Base-by-base conservation (phyloP, 441 rosid genomes). In the Eruca vesicaria region DNA sequence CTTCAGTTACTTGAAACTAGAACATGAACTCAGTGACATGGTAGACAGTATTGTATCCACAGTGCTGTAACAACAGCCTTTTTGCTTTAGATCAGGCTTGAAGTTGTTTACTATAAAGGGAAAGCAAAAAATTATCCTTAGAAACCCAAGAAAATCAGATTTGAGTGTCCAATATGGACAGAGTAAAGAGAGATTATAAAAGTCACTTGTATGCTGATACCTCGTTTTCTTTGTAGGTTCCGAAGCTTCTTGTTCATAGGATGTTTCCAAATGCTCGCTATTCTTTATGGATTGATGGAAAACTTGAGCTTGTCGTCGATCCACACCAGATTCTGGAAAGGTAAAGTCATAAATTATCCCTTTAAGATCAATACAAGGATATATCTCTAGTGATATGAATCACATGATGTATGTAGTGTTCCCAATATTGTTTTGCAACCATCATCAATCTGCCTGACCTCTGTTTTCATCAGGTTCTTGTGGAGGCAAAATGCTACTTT, bases 401-500 rank as follows among this genome's bases (percentile, higher is more conserved):
- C n/a, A n/a, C n/a, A n/a, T n/a, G 45, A 11, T 38, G 45, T 38
- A 38, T 38, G n/a, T 38, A 38, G 45, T 11, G 45, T 38, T 38
- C 45, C 41, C 45, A 3, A 3, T 38, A 36, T 38, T 38, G 45
- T 38, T 3, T 38, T 11, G 45, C 45, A 11, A 38, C 45, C 45
- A 11, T 12, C 45, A 11, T 38, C 45, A 43, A n/a, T n/a, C 50
- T 43, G 50, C 14, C 18, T 43, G 4, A 45, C 53, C 20, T 15
- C 5, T 50, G 0, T 50, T 50, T 50, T 50, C 57, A 72, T 75
- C 90, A 95, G 99, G 89, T 89, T 87, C 77, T 79, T 95, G 82
- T 95, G 99, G 99, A 85, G 99, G 81, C 80, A 83, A 78, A 95
- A 93, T 83, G 91, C 94, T 9, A 87, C 92, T 50, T 84, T 91